phyloP scores from a whole-genome alignment of 2,329 filamentous ascomycete genomes.

The Fusarium sp. region DNA sequence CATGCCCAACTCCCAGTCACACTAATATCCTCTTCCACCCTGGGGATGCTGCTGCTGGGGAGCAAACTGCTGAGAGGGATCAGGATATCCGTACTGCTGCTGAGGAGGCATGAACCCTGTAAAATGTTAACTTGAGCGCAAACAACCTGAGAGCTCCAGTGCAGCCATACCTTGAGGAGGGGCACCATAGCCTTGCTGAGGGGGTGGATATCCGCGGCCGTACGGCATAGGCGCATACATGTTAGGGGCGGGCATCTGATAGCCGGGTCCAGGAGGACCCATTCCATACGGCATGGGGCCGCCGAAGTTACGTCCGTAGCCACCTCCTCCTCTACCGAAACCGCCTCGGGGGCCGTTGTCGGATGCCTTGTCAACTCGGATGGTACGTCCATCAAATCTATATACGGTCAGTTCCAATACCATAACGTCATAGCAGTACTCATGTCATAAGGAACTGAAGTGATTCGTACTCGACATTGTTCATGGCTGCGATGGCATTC shows the following conservation, averaged over 20 bases:
- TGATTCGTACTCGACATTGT: conserved; percentile 83
- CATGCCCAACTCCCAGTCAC: conserved; percentile 7
- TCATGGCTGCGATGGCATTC: conserved; percentile 81
- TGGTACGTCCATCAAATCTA: conserved; percentile 54
- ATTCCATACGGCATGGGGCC: conserved; percentile 53
- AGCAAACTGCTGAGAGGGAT: conserved; percentile 56
- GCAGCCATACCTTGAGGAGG: conserved; percentile 55
- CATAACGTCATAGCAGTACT: conserved; percentile 5
- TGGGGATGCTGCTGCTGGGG: conserved; percentile 54
- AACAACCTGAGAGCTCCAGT: not conserved
- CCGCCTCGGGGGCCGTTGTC: conserved; percentile 74
- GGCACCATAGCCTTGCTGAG: conserved; percentile 51
- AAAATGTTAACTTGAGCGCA: conserved; percentile 8
- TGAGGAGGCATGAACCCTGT: conserved; percentile 53
- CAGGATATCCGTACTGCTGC: conserved; percentile 59
- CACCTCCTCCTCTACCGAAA: conserved; percentile 53
- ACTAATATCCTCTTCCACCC: conserved; percentile 54
- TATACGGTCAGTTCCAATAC: conserved; percentile 22
- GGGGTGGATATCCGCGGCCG: conserved; percentile 53
- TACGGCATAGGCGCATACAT: conserved; percentile 54
- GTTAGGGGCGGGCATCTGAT: conserved; percentile 49
- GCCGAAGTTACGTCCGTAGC: conserved; percentile 56
- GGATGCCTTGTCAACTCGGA: conserved; percentile 95
- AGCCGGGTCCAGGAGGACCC: conserved; percentile 53
- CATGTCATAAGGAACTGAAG: conserved; percentile 39